Base-by-base conservation (phyloP, 805 yeast genomes). In the Yamadazyma ubonensis region DNA sequence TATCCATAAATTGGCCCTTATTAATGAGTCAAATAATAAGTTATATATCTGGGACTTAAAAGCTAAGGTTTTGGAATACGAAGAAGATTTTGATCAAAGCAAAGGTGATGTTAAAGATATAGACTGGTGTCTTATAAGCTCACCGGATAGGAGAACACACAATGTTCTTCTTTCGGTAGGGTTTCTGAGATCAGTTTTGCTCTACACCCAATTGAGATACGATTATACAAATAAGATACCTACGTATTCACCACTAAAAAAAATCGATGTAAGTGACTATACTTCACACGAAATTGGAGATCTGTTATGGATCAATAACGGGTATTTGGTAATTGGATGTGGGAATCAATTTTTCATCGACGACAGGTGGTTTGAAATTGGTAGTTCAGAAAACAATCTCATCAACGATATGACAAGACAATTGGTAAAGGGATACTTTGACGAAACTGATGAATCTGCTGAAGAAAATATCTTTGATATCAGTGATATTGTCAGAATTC, bases 271-370 rank as follows among this genome's bases (percentile, higher is more conserved):
- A 2, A 69, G 79, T 1, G 72, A 72, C 23, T 85, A 75, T 52
- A 89, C 96, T 0, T 67, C 86, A 0, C 96, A 89, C 55, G 70
- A 70, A 11, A 88, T 90, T 43, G 96, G 96, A 6, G 97, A 90
- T 57, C 83, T 95, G 11, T 70, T 84, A 10, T 91, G 97, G 97
- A 66, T 91, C 47, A 71, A 75, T 34, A 79, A 82, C 52, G 96
- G 95, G 1, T 75, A 80, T 12, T 71, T 90, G 39, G 90, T 86
- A 1, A 78, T 87, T 41, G 96, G 93, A 2, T 72, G 91, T 11
- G 97, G 97, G 0, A 90, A 90, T 59, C 97, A 90, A 56, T 73
- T 90, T 33, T 89, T 86, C 51, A 72, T 90, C 25, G 86, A 86
- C 43, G 95, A 88, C 55, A 81, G 85, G 51, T 60, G 72, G 67